A percentile compares a stretch with the other conserved stretches of the same genome.
These are phyloP conservation scores for Yarrowia divulgata DNA, from an alignment of 805 yeast genomes.

Conservation along the genomic window DNA sequence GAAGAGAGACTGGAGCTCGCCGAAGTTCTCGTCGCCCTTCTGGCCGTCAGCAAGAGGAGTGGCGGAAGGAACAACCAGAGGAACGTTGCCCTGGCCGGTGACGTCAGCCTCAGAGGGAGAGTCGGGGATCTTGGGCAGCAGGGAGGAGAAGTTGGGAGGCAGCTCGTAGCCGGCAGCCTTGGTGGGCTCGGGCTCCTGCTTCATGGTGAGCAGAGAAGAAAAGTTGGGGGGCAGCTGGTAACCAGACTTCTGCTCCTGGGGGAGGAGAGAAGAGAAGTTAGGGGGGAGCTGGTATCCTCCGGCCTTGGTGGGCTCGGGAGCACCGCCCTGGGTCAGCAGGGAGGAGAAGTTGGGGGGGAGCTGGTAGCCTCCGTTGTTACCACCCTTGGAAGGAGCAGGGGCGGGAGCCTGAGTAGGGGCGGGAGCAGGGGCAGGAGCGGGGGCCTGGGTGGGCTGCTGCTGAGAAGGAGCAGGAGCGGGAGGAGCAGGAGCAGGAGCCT, in stretches of 20 bases:
- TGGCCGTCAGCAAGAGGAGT: conserved; percentile 20
- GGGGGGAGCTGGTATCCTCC: conserved; percentile 31
- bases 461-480: conserved; percentile 29
- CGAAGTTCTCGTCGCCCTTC: conserved; percentile 29
- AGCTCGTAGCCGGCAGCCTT: conserved; percentile 36
- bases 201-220: conserved; percentile 16
- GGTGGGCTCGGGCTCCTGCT: conserved; percentile 40
- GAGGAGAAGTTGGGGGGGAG: conserved; percentile 27
- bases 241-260: background rate
- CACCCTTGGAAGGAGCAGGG: conserved; percentile 16
- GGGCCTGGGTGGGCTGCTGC: conserved; percentile 8
- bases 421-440: conserved; percentile 17
- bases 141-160: conserved; percentile 31
- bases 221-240: conserved; percentile 34
- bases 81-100: conserved; percentile 8
- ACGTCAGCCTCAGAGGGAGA: conserved; percentile 13
- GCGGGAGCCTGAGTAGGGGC: conserved; percentile 17
- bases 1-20: conserved; percentile 32
- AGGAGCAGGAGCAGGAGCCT: conserved; percentile 19
- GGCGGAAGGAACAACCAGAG: conserved; percentile 18
- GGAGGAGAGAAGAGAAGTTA: conserved; percentile 21
- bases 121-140: conserved; percentile 18
- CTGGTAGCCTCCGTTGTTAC: conserved; percentile 25
- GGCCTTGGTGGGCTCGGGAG: conserved; percentile 6
- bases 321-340: background rate